A percentile compares a stretch with the other conserved stretches of the same genome.
phyloP scores from a whole-genome alignment of 345 rosid species.

The Hevea brasiliensis region DNA sequence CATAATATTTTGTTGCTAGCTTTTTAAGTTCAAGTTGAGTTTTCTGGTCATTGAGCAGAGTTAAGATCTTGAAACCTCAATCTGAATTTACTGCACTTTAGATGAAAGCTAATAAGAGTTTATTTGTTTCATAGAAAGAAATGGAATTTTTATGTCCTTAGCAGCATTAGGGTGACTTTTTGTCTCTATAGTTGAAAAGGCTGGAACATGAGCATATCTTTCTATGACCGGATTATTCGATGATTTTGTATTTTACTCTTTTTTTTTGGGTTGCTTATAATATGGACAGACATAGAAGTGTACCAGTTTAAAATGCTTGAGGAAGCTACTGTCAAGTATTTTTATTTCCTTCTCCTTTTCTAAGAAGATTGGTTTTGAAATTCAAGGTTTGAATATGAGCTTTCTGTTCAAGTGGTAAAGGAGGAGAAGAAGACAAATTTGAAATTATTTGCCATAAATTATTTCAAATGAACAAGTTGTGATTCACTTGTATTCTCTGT shows the following conservation, averaged over 20 bases:
- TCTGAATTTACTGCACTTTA: background rate
- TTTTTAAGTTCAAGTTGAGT: background rate
- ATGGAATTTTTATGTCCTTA: background rate
- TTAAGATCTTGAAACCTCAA: background rate
- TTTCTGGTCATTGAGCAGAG: background rate
- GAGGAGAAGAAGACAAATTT: background rate
- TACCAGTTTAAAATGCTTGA: background rate
- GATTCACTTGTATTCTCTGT: background rate
- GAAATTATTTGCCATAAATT: background rate
- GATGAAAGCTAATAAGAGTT: background rate
- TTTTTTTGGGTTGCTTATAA: background rate
- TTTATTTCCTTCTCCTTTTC: too few relatives aligned
- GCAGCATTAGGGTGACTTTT: too few relatives aligned
- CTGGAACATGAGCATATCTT: too few relatives aligned
- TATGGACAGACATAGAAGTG: background rate
- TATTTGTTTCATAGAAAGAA: background rate
- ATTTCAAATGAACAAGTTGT: background rate
- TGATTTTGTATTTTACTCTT: background rate
- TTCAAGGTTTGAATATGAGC: background rate
- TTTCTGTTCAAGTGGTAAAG: background rate
- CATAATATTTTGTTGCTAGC: background rate
- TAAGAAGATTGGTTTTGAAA: too few relatives aligned
- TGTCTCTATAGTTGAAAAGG: too few relatives aligned
- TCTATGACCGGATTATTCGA: background rate
- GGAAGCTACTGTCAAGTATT: background rate